phyloP scores from a whole-genome alignment of 2,329 filamentous ascomycete genomes.

The Botrytis squamosa region DNA sequence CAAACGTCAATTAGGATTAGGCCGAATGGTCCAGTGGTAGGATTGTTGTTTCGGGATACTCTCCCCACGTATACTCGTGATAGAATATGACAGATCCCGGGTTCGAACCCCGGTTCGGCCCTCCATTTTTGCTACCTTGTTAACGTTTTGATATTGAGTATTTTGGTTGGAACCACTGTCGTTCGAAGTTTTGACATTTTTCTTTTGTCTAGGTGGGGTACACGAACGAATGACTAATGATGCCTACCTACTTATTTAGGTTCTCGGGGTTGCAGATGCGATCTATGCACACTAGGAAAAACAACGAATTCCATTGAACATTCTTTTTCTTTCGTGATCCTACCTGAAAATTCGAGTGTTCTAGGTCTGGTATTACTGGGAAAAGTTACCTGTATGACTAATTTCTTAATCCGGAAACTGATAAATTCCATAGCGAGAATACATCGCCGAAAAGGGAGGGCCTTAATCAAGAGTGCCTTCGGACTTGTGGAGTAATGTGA shows the following conservation, averaged over 20 bases:
- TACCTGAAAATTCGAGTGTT: not conserved
- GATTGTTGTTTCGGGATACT: constrained; percentile 2
- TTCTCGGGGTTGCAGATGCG: not conserved
- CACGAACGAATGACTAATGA: not conserved
- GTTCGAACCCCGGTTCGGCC: constrained; percentile 10
- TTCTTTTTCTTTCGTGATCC: too few species aligned
- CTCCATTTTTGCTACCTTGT: not conserved
- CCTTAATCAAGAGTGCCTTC: not conserved
- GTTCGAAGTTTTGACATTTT: not conserved
- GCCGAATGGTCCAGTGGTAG: constrained; percentile 2
- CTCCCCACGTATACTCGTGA: constrained; percentile 12
- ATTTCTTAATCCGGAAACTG: not conserved
- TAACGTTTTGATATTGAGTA: not conserved
- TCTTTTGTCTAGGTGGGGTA: not conserved
- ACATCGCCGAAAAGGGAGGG: not conserved
- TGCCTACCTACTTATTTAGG: too few species aligned
- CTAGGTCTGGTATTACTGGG: not conserved
- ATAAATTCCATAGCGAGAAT: too few species aligned
- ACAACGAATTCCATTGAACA: not conserved
- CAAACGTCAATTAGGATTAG: rapidly evolving
- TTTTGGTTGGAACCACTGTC: not conserved
- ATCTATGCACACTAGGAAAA: not conserved
- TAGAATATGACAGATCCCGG: constrained; percentile 8
- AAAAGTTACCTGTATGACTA: too few species aligned
- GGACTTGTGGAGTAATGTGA: not conserved